These are phyloP conservation scores for Erodium maritimum DNA, from an alignment of 345 rosid genomes.

Conservation along the genomic window DNA sequence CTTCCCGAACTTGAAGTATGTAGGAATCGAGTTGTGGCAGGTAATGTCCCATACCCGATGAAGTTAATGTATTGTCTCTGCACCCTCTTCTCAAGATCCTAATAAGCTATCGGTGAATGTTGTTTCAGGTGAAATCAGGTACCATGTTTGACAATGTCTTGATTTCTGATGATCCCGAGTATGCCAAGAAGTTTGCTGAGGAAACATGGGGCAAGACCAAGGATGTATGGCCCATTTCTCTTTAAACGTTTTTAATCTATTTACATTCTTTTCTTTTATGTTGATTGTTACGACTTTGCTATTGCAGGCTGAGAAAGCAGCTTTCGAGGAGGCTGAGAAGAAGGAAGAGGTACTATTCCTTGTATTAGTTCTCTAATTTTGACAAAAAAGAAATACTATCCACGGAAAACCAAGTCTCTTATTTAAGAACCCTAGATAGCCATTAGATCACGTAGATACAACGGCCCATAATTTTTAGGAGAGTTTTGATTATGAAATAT, in stretches of 20 bases:
- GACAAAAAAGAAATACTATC: no score
- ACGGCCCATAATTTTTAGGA: no score
- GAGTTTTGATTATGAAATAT: no score
- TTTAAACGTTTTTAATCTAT: neutral
- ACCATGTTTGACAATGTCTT: slow-evolving; percentile 87
- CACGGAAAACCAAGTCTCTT: no score
- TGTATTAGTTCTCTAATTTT: no score
- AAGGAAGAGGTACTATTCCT: slow-evolving; percentile 59
- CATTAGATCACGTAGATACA: no score
- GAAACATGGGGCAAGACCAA: slow-evolving; percentile 94
- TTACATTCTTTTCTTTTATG: slow-evolving; percentile 2
- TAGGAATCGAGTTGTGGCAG: slow-evolving; percentile 98
- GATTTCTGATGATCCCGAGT: slow-evolving; percentile 63
- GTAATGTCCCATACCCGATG: slow-evolving; percentile 20
- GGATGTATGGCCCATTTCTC: slow-evolving; percentile 46
- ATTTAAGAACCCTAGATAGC: no score
- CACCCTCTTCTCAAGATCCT: neutral
- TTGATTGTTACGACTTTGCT: slow-evolving; percentile 11
- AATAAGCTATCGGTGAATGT: neutral
- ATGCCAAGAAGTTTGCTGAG: slow-evolving; percentile 77
- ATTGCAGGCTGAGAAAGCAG: slow-evolving; percentile 88
- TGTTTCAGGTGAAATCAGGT: slow-evolving; percentile 79
- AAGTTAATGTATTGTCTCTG: neutral
- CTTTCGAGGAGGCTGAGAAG: slow-evolving; percentile 88
- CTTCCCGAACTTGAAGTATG: slow-evolving; percentile 82